phyloP scores from a whole-genome alignment of 1,284 basidiomycete species.

The Leccinum subspadiceum region DNA sequence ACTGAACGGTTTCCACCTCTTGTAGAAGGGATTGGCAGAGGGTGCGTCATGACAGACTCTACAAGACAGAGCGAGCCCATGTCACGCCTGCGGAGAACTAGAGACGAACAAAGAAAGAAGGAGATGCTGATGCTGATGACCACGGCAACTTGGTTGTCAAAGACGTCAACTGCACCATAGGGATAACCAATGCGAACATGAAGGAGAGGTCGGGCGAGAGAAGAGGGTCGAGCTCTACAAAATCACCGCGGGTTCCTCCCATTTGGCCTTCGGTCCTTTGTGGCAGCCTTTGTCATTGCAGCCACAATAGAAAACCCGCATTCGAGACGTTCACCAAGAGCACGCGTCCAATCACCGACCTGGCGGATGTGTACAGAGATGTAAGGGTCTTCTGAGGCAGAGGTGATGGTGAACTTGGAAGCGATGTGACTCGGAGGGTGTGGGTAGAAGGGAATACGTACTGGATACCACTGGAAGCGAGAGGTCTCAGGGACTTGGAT shows the following conservation, averaged over 20 bases:
- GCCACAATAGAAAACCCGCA: conserved; percentile 74
- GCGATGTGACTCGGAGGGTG: not conserved
- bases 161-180: conserved; percentile 89
- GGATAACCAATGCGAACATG: conserved; percentile 81
- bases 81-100: conserved; percentile 51
- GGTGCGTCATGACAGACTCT: too few species aligned
- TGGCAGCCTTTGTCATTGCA: conserved; percentile 69
- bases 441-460: conserved; percentile 36
- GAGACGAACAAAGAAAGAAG: not conserved
- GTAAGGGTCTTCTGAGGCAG: conserved; percentile 53
- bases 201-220: conserved; percentile 55
- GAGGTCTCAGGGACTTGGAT: conserved; percentile 84
- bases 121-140: conserved; percentile 67
- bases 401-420: conserved; percentile 84
- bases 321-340: conserved; percentile 78
- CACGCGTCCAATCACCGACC: conserved; percentile 84
- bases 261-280: conserved; percentile 48
- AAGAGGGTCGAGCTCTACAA: conserved; percentile 67
- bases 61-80: too few species aligned
- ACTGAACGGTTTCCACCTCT: conserved; percentile 71
- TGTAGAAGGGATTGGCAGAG: conserved; percentile 74
- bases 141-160: conserved; percentile 80
- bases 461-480: conserved; percentile 87
- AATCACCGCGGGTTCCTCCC: conserved; percentile 48
- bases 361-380: conserved; percentile 79